phyloP scores from a whole-genome alignment of 2,329 filamentous ascomycete genomes.

The Scleromitrula shiraiana region DNA sequence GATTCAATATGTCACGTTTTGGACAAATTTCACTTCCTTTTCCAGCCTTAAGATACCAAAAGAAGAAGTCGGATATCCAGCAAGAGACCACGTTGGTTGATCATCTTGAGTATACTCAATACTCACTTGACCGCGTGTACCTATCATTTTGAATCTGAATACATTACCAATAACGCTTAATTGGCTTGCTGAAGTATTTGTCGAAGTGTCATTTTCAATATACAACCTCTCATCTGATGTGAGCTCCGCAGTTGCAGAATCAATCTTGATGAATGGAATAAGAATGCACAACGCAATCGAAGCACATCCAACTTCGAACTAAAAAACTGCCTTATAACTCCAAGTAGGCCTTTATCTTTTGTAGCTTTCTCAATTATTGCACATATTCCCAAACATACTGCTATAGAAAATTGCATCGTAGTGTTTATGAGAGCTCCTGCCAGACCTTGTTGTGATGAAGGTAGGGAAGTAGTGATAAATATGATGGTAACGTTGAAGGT shows the following conservation, averaged over 20 bases:
- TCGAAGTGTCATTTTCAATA: background rate
- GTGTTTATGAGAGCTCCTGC: conserved; percentile 60
- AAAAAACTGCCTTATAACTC: conserved; percentile 5
- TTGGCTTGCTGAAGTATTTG: background rate
- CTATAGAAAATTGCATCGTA: conserved; percentile 6
- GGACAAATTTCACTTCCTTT: too few species aligned
- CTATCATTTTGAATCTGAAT: too few species aligned
- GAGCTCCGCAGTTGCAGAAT: background rate
- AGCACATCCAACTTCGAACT: conserved; percentile 7
- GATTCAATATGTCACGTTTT: too few species aligned
- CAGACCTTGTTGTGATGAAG: conserved; percentile 55
- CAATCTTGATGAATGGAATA: conserved; percentile 6
- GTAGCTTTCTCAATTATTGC: background rate
- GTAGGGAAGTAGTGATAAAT: conserved; percentile 64
- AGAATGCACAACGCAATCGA: conserved; percentile 3
- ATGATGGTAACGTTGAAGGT: conserved; percentile 67
- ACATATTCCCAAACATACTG: conserved; percentile 3
- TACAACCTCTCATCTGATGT: background rate
- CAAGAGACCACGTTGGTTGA: too few species aligned
- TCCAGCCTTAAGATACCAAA: too few species aligned
- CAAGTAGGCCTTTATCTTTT: background rate
- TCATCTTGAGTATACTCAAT: too few species aligned
- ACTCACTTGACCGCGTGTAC: too few species aligned
- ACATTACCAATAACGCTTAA: background rate
- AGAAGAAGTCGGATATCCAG: too few species aligned